A percentile compares a stretch with the other conserved stretches of the same genome.
Conservation (phyloP, 495 filamentous ascomycete genomes). For the Aspergillus homomorphus region DNA sequence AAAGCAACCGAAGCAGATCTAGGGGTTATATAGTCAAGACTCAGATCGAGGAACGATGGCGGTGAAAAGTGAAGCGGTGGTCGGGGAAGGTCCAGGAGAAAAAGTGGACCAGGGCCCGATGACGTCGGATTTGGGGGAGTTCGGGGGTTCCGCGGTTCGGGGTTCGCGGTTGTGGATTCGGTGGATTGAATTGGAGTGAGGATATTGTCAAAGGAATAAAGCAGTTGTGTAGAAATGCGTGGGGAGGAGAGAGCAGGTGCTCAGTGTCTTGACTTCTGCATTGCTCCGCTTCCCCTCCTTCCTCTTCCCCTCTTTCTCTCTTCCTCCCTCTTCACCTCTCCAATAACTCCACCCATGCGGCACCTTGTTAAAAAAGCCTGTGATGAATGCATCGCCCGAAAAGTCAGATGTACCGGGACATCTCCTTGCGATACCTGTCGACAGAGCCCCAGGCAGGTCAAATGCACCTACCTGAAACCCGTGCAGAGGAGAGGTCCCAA, state of each 20-base stretch:
- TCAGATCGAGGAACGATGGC: too few relatives aligned
- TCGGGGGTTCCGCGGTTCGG: too few relatives aligned
- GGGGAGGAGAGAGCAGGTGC: background rate
- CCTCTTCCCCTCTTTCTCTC: background rate
- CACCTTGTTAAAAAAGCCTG: conserved; percentile 28
- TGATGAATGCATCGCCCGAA: conserved; percentile 31
- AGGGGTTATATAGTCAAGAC: too few relatives aligned
- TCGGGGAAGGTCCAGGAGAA: background rate
- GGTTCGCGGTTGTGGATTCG: too few relatives aligned
- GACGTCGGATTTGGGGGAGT: background rate
- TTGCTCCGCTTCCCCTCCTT: background rate
- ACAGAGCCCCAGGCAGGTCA: conserved; percentile 17
- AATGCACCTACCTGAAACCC: conserved; percentile 32
- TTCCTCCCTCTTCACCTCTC: background rate
- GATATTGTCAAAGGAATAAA: too few relatives aligned
- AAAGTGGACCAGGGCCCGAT: background rate
- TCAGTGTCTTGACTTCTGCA: background rate
- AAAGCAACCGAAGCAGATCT: too few relatives aligned
- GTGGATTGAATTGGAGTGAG: too few relatives aligned
- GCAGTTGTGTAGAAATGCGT: background rate
- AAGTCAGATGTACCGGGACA: conserved; percentile 32
- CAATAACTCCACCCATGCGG: conserved; percentile 14
- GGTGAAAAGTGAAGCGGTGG: too few relatives aligned
- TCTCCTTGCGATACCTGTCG: conserved; percentile 32
- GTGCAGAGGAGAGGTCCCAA: conserved; percentile 31